Evolutionary conservation across 345 rosid genomes (phyloP), one percentile per base, ranked within the genome.

Genomic region (Acer yangbiense): DNA sequence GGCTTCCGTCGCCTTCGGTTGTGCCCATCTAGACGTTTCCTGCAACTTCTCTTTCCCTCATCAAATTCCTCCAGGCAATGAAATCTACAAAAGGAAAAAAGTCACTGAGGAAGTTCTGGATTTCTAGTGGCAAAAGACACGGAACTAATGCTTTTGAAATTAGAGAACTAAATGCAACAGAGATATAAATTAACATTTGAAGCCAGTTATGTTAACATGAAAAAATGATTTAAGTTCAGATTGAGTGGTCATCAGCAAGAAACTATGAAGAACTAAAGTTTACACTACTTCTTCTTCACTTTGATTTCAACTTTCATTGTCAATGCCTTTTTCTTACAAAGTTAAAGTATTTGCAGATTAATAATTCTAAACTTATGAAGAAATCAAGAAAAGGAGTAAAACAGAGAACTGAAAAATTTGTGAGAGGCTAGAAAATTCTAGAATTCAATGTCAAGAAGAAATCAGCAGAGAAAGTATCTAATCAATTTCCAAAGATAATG

Each of bases 31-130:
- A 88, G 89, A 18, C 89, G 91, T 75, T 84, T 88, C 80, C 91
- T 84, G 86, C 91, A 88, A 71, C 91, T 88, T 81, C 91, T 77
- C 78, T 86, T 88, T 61, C 91, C 89, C 77, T 88, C 91, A 35
- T 88, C 91, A 79, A 88, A 88, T 65, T 86, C 89, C 80, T 88
- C 91, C 73, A 86, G 77, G 44, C 85, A 77, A 82, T 86, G 91
- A 81, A 88, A 86, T 82, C 91, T 88, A 68, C 21, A 44, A 57
- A 73, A 73, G 17, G 20, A 48, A 39, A 44, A 55, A 58, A 50
- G 23, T 21, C 41, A 54, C 21, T 39, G 23, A 67, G 70, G 29
- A 68, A 29, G 58, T 48, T 72, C 10, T 21, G 8, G 57, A 25
- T 14, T 48, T 13, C 46, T 18, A 12, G 17, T 46, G 7, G 27